A percentile compares a stretch with the other conserved stretches of the same genome.
phyloP scores from a whole-genome alignment of 2,329 filamentous ascomycete genomes.

The Ceratocystis alfenasii region DNA sequence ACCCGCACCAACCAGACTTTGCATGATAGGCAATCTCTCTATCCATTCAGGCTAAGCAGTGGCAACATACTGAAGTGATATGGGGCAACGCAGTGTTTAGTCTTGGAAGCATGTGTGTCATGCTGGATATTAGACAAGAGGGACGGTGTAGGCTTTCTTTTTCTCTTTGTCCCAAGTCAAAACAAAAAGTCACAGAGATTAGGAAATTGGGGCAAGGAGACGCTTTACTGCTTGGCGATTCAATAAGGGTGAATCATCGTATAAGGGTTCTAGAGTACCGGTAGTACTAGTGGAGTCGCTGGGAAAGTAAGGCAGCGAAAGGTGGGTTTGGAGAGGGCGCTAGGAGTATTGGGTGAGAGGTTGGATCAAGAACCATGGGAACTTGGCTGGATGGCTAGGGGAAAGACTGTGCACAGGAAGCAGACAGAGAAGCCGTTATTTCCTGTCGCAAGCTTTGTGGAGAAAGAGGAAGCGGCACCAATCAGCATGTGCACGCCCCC shows the following conservation, averaged over 20 bases:
- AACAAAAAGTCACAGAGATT: background rate
- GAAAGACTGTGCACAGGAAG: background rate
- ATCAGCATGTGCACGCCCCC: background rate
- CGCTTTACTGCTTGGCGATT: background rate
- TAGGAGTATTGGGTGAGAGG: background rate
- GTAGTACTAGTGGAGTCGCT: background rate
- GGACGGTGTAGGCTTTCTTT: background rate
- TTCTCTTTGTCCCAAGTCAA: background rate
- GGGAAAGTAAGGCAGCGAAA: background rate
- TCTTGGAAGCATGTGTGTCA: background rate
- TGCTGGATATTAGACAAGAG: background rate
- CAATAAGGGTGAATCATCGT: background rate
- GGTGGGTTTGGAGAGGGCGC: background rate
- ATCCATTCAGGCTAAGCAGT: too few relatives aligned
- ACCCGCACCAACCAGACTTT: background rate
- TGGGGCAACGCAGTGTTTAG: background rate
- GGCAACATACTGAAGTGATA: too few relatives aligned
- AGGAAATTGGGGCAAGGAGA: background rate
- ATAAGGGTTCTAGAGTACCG: background rate
- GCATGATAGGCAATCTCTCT: background rate
- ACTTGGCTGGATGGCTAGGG: too few relatives aligned
- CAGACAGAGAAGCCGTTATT: background rate
- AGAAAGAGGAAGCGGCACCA: background rate
- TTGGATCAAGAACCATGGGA: too few relatives aligned
- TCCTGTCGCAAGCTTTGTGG: background rate